Base-by-base conservation (phyloP, 208 protist genomes). In the Porcisia hertigi region DNA sequence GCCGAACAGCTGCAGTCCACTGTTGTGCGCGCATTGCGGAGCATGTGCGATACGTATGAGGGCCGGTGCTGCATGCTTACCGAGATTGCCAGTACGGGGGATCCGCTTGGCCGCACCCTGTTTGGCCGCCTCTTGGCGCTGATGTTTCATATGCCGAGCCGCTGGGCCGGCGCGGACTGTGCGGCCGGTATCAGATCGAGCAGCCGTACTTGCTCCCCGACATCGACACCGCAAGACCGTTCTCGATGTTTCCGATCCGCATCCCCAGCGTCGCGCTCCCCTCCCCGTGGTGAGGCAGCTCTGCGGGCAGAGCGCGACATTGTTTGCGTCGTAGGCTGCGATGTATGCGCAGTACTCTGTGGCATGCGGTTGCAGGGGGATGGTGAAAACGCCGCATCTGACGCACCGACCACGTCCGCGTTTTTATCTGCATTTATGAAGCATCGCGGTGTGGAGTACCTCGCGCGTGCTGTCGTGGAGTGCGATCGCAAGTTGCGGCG, bases 51-150 rank as follows among this genome's bases (percentile, higher is more conserved):
- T 11, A 94, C 84, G 34, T 59, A 52, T 5, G 84, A 91, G 66
- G 92, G 92, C 4, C 82, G 86, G 39, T 79, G 75, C 23, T 87
- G 77, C 71, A 72, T 96, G 25, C 73, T 96, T 52, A 80, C 88
- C 5, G 92, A 96, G 62, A 89, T 92, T 14, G 73, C 70, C 39
- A 67, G 65, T 41, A 64, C 81, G 1, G 88, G 89, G 1, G 89
- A 93, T 34, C 87, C 89, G 11, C 70, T 91, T 30, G 73, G 81
- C 4, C 91, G 91, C 5, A 91, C 76, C n/a, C 75, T 81, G 64
- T 95, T 95, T 76, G 91, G 91, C 7, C 87, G 91, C 58, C 71
- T 93, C 14, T 64, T 95, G 34, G 82, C 77, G 4, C 53, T 92
- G 45, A 92, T 87, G 39, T 76, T 95, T 53, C 77, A 72, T 34